Base-by-base conservation (phyloP, 192 early-diverging fungal species). In the Coemansia sp. region DNA sequence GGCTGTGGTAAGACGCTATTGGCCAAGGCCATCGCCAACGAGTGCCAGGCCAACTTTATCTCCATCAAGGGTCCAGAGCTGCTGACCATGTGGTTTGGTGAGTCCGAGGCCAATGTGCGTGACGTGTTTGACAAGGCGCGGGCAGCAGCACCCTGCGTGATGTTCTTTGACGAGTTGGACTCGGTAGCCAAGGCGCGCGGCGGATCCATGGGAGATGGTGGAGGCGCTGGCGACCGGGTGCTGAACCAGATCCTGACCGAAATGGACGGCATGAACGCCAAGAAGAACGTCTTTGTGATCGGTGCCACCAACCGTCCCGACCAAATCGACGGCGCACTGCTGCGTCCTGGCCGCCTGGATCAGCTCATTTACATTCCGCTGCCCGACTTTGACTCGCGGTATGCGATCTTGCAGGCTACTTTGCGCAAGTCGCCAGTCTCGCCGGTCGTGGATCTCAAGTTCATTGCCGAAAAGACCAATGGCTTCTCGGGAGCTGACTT, bases 121-220 rank as follows among this genome's bases (percentile, higher is more conserved):
- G 93, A 97, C 74, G 94, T 99, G 36, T 99, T 99, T 82, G 94
- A 97, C 81, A 95, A 96, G 83, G 96, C 94, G 14, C 88, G 95
- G 56, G 91, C 94, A 3, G 95, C 94, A 28, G 90, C 94, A 10
- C 96, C 96, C 28, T 99, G 96, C 77, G 96, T 99, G 26, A 94
- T 99, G 93, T 99, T 99, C 91, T 99, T 99, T 85, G 96, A 99
- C 58, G 96, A 99, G 81, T 77, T 99, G 66, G 96, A 99, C 80
- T 95, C 94, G 31, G 88, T 97, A 67, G 94, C 94, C 69, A 96
- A 96, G 81, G 86, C 94, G 16, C 92, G 96, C 73, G 96, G 92
- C 36, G 70, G 57, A 41, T 78, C 77, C 15, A 55, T 54, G 1
- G 96, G 96, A 49, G 94, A 94, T 68, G 88, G 82, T 16, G 91